phyloP scores from a whole-genome alignment of 345 rosid species.

The Lepidium sativum region DNA sequence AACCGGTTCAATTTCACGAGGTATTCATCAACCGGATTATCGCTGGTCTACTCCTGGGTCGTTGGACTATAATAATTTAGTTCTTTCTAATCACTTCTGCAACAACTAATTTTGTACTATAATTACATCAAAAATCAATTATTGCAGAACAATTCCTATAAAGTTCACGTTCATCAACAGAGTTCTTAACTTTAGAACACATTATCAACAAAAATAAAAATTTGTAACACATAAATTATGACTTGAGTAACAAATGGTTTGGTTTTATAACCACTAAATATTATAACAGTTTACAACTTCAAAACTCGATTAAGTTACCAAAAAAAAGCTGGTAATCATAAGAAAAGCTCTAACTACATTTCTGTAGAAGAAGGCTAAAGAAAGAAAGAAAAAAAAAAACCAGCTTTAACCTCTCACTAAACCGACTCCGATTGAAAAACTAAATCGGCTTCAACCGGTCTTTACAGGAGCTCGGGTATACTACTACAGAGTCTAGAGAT shows the following conservation, averaged over 20 bases:
- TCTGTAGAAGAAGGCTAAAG: conserved; percentile 9
- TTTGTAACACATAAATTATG: background rate
- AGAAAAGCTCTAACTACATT: conserved; percentile 2
- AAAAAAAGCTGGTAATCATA: background rate
- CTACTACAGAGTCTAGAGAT: conserved; percentile 68
- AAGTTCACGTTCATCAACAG: background rate
- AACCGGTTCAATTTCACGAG: background rate
- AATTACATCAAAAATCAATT: no score
- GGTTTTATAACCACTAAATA: background rate
- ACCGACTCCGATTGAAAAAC: background rate
- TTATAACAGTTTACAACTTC: background rate
- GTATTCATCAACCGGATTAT: background rate
- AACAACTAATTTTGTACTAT: background rate
- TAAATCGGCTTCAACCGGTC: conserved; percentile 24
- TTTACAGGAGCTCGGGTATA: conserved; percentile 52
- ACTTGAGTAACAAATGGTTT: background rate
- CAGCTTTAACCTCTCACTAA: conserved; percentile 21
- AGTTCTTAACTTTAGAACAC: background rate
- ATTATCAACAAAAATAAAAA: background rate
- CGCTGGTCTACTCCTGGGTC: background rate
- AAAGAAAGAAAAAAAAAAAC: conserved; percentile 2
- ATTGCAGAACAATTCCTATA: no score
- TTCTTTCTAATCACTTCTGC: background rate
- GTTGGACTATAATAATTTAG: background rate
- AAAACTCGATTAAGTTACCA: background rate